These are phyloP conservation scores for Fraxinus sp. DNA, from an alignment of 305 asterid species.

Conservation along the genomic window DNA sequence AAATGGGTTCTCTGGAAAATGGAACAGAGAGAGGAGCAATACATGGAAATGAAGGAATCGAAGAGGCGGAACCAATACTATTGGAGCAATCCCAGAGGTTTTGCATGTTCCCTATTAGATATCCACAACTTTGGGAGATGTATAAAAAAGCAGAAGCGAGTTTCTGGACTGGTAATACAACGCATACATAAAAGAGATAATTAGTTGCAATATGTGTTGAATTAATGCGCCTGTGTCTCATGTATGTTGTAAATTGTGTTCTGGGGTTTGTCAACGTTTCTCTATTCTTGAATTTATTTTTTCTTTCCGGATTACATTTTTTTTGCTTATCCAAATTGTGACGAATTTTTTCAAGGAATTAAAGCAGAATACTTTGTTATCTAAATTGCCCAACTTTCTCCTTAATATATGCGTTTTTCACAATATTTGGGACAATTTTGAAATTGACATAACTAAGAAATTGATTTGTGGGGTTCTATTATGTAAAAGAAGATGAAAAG, in stretches of 20 bases:
- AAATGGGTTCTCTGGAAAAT: slow-evolving; percentile 60
- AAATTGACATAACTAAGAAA: not conserved
- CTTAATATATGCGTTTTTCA: not conserved
- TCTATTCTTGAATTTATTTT: not conserved
- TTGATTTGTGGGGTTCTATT: not conserved
- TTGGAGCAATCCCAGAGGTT: slow-evolving; percentile 59
- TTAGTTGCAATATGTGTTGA: slow-evolving; percentile 13
- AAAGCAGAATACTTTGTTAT: not conserved
- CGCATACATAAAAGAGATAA: not conserved
- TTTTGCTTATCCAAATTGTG: not conserved
- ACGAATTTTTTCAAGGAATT: not conserved
- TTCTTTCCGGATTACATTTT: not conserved
- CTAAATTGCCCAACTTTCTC: not conserved
- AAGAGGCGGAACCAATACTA: slow-evolving; percentile 57
- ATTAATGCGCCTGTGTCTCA: not conserved
- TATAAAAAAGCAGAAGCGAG: slow-evolving; percentile 72
- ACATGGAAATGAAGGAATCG: slow-evolving; percentile 30
- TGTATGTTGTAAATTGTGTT: slow-evolving; percentile 2
- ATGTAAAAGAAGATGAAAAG: not conserved
- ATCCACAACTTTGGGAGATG: slow-evolving; percentile 77
- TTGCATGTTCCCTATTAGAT: slow-evolving; percentile 68
- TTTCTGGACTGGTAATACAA: slow-evolving; percentile 63
- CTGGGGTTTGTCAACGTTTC: not conserved
- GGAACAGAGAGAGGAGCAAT: slow-evolving; percentile 26
- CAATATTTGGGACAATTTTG: not conserved